Base-by-base conservation (phyloP, 352 stramenopile genomes). In the Phytophthora melonis region DNA sequence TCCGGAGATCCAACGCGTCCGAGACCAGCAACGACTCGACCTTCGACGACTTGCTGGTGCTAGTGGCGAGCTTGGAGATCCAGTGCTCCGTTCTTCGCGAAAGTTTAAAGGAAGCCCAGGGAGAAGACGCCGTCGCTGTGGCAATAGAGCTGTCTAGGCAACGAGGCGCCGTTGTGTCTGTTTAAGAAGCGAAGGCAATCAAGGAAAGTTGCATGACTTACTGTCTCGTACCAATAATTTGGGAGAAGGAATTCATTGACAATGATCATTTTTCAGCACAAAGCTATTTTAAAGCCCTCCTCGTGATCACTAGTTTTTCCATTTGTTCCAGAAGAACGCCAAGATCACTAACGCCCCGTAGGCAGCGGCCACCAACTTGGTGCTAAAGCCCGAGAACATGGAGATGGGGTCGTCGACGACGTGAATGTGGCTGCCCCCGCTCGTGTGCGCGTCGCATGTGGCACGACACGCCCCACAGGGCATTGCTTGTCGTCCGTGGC, bases 21-120 rank as follows among this genome's bases (percentile, higher is more conserved):
- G 53, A 75, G 10, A 71, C 43, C 41, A 69, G 66, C 58, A 71
- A 69, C 39, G 56, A 74, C 32, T 79, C 73, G 30, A 80, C 60
- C 21, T 1, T 91, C 13, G 77, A 91, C 14, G 86, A 93, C 30
- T 57, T 91, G 52, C 70, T 89, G 27, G 80, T 93, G 8, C 68
- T 93, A 19, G 70, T 91, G 10, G 84, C 87, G 56, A 92, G 87
- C 66, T 76, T 93, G 49, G 82, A 91, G 63, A 93, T 93, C 52
- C 83, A 92, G 56, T 93, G 87, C 62, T 77, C 75, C 9, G 74
- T 83, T 14, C 77, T 93, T 54, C 77, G 82, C 16, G 87, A 92
- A 30, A 80, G 50, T 16, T 69, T 93, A 25, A 76, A 82, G 43
- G 69, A 73, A 43, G 41, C 69, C 9, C 69, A 77, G 18, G 84